A percentile compares a stretch with the other conserved stretches of the same genome.
phyloP scores from a whole-genome alignment of 495 filamentous ascomycete genomes.

The Patellaria atrata region DNA sequence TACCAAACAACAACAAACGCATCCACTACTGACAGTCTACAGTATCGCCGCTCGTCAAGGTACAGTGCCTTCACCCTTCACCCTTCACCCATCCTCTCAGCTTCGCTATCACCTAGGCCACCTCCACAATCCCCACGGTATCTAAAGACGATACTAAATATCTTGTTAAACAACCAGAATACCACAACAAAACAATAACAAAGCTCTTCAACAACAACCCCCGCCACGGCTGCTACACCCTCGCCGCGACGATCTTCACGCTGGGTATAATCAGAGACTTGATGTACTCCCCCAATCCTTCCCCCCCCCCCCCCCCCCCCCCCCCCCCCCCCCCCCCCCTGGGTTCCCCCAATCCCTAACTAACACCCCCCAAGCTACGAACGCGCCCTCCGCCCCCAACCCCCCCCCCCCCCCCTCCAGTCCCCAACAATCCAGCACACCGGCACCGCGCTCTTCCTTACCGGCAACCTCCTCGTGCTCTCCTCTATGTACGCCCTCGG shows the following conservation, averaged over 20 bases:
- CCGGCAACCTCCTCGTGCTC: constrained; percentile 75
- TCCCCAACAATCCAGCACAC: constrained; percentile 35
- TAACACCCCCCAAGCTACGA: constrained; percentile 37
- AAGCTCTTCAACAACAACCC: constrained; percentile 70
- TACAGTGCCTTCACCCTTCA: constrained; percentile 22
- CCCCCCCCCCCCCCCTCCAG: constrained; percentile 50
- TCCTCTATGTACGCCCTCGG: constrained; percentile 86
- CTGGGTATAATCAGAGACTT: constrained; percentile 78
- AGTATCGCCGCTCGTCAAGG: constrained; percentile 57
- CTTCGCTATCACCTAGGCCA: not conserved
- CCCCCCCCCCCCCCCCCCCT: constrained; percentile 29
- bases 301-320: constrained; percentile 29
- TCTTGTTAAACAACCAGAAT: constrained; percentile 43
- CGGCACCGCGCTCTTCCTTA: constrained; percentile 52
- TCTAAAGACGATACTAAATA: not conserved
- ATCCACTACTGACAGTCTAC: constrained; percentile 16
- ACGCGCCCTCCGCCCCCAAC: constrained; percentile 62
- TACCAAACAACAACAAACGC: not conserved
- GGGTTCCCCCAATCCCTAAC: not conserved
- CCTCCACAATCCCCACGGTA: not conserved
- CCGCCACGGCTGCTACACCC: constrained; percentile 74
- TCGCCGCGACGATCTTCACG: constrained; percentile 78
- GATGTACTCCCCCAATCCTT: constrained; percentile 32
- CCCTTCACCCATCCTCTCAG: not conserved
- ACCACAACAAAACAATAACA: constrained; percentile 77